Base-by-base conservation (phyloP, 139 green algal genomes). In the Volvox africanus region DNA sequence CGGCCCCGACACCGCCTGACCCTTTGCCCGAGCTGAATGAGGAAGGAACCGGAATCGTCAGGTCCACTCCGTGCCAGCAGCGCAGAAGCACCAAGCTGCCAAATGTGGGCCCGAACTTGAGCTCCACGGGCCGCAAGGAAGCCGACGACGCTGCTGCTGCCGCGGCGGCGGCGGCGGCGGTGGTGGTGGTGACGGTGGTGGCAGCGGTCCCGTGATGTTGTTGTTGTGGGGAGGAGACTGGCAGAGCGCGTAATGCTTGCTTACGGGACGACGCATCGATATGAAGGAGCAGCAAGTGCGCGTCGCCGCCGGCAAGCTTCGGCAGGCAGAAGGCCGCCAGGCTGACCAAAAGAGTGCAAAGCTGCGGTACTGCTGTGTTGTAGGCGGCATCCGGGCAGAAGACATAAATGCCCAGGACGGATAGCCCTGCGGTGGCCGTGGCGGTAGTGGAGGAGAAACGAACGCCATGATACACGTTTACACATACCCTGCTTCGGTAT, bases 351-450 rank as follows among this genome's bases (percentile, higher is more conserved):
- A 87, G 69, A 32, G 68, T n/a, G 50, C 86, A 91, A 0, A 96
- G 87, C 76, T 93, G 86, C 67, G 75, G 50, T 21, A 50, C 68
- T 18, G 89, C 91, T 24, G 65, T 77, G 24, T 87, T 61, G 84
- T 88, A 93, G 1, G 82, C 87, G 2, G 77, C 28, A 6, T 94
- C 91, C 19, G 91, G 73, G 36, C 76, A 91, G 55, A 95, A 92
- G 24, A 95, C 32, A 88, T 96, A 96, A 1, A 95, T 24, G 21
- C 94, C 94, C 32, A 96, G 83, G 0, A 96, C 89, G 14, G 86
- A 77, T 1, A 95, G 67, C 17, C 93, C 93, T 71, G 89, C 14
- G 37, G 44, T 9, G 44, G 44, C n/a, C n/a, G n/a, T 55, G 44
- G 44, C 44, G 44, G 44, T 55, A 3, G 61, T 50, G 32, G 84